These are phyloP conservation scores for Chytriomyces hyalinus DNA, from an alignment of 192 early-diverging fungal genomes.

Conservation along the genomic window DNA sequence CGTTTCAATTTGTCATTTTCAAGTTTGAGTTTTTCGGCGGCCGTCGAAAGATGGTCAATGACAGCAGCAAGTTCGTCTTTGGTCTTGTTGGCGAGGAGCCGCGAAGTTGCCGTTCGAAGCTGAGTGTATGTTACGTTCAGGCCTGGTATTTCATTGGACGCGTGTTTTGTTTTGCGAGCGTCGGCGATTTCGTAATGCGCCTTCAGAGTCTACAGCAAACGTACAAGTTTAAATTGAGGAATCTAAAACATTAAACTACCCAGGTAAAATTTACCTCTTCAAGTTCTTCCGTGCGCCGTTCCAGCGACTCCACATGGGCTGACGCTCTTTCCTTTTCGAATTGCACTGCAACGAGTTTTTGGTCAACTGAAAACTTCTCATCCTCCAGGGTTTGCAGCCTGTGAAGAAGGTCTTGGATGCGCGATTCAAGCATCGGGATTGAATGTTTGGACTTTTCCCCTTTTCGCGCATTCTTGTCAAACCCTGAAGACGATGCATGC, in stretches of 20 bases:
- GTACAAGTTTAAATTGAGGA: neutral
- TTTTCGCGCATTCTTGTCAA: conserved; percentile 4
- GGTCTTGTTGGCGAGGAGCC: conserved; percentile 37
- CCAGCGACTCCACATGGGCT: conserved; percentile 7
- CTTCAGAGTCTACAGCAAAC: conserved; percentile 16
- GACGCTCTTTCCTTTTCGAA: conserved; percentile 37
- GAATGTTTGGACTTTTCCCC: conserved; percentile 30
- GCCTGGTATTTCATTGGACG: conserved; percentile 40
- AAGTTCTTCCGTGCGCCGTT: conserved; percentile 33
- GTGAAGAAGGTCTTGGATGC: conserved; percentile 48
- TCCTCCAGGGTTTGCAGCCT: conserved; percentile 39
- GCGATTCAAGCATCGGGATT: conserved; percentile 41
- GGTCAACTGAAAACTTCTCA: conserved; percentile 34
- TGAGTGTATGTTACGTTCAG: conserved; percentile 39
- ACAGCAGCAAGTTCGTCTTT: conserved; percentile 36
- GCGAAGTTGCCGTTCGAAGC: conserved; percentile 26
- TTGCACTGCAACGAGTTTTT: conserved; percentile 21
- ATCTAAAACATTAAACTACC: conserved; percentile 1
- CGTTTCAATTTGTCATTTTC: conserved; percentile 43
- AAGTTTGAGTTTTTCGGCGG: conserved; percentile 34
- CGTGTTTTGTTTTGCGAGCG: conserved; percentile 15
- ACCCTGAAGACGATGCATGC: neutral
- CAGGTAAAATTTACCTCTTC: conserved; percentile 32
- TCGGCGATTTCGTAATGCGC: conserved; percentile 25
- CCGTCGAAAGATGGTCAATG: conserved; percentile 40